Conservation (phyloP, 805 yeast species). For the Starmerella stigmatis region DNA sequence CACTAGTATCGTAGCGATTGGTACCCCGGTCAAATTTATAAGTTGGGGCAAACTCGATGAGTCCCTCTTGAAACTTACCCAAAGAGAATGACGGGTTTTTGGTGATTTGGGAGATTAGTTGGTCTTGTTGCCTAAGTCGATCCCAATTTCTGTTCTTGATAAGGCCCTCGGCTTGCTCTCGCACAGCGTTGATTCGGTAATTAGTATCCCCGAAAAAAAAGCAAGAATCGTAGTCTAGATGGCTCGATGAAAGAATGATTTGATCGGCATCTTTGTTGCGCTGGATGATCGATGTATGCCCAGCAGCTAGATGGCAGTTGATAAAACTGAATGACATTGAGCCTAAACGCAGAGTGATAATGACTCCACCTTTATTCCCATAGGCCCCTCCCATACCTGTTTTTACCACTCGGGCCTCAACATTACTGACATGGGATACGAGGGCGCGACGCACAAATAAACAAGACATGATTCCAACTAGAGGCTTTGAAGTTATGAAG, state of each 20-base stretch:
- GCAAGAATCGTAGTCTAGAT: conserved; percentile 70
- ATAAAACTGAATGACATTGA: conserved; percentile 68
- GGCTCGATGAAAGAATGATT: conserved; percentile 37
- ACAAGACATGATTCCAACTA: conserved; percentile 73
- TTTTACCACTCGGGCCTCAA: conserved; percentile 68
- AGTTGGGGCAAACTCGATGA: conserved; percentile 76
- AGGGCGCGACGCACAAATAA: conserved; percentile 53
- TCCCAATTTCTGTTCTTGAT: conserved; percentile 41
- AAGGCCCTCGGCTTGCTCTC: conserved; percentile 55
- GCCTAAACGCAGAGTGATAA: conserved; percentile 54
- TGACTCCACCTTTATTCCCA: conserved; percentile 63
- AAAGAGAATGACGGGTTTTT: conserved; percentile 51
- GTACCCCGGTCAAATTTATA: conserved; percentile 90
- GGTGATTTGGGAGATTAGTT: conserved; percentile 65
- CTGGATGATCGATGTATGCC: conserved; percentile 67
- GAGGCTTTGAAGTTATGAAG: conserved; percentile 61
- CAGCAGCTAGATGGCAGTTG: conserved; percentile 89
- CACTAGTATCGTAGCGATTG: conserved; percentile 71
- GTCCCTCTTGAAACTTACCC: conserved; percentile 72
- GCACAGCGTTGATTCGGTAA: conserved; percentile 62
- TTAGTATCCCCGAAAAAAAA: conserved; percentile 94
- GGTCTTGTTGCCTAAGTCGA: conserved; percentile 60
- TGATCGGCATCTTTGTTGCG: conserved; percentile 79
- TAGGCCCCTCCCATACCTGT: conserved; percentile 93
- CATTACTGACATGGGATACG: conserved; percentile 43